Evolutionary conservation across 805 yeast genomes (phyloP).

Genomic region (Isabelozyma rhagii): DNA sequence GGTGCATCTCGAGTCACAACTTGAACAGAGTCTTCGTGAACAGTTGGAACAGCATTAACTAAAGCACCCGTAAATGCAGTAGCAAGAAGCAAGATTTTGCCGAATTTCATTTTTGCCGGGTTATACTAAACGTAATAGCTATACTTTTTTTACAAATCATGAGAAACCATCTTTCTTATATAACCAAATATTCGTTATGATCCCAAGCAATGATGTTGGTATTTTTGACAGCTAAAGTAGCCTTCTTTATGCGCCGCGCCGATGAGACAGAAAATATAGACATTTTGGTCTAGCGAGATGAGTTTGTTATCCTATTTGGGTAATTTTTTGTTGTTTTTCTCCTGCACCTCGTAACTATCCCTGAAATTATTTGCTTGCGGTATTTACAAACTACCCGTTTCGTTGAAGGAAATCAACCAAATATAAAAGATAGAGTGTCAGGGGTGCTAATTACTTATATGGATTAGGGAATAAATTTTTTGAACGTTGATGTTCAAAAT

Average conservation of each 20-base stretch:
- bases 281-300: neutral
- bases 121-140: neutral
- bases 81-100: constrained; percentile 12
- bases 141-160: neutral
- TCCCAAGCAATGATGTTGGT: neutral
- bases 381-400: neutral
- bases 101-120: constrained; percentile 14
- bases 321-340: neutral
- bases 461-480: neutral
- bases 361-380: neutral
- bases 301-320: neutral
- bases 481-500: neutral
- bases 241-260: no score
- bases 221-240: neutral
- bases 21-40: neutral
- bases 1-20: constrained; percentile 2
- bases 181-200: neutral
- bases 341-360: neutral
- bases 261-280: neutral
- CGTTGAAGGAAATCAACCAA: neutral
- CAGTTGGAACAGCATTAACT: constrained; percentile 19
- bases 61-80: constrained; percentile 11
- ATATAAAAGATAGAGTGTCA: neutral
- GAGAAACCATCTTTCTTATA: neutral
- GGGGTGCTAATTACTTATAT: neutral